Percentiles rank a stretch among this genome's conserved stretches.
These are phyloP conservation scores for Trypanosoma brucei DNA, from an alignment of 208 protist genomes.

Conservation along the genomic window DNA sequence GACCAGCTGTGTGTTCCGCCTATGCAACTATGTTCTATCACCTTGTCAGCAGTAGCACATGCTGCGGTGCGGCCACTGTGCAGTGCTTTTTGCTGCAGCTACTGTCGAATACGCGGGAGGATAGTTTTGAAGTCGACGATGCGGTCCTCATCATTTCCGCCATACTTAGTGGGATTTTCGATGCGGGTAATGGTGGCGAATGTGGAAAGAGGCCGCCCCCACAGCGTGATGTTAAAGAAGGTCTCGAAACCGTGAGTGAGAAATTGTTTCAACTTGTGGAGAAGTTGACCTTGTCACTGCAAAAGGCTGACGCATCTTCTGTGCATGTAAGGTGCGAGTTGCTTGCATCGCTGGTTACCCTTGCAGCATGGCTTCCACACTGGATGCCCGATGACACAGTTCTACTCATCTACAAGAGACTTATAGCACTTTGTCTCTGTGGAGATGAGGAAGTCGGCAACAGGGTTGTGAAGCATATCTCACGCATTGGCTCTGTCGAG, in stretches of 20 bases:
- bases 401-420: slow-evolving; percentile 15
- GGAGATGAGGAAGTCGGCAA: slow-evolving; percentile 8
- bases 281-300: background rate
- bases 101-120: slow-evolving; percentile 5
- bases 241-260: slow-evolving; percentile 4
- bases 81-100: slow-evolving; percentile 16
- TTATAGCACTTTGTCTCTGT: slow-evolving; percentile 22
- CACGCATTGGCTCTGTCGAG: slow-evolving; percentile 20
- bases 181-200: slow-evolving; percentile 4
- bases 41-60: slow-evolving; percentile 18
- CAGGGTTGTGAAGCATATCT: slow-evolving; percentile 15
- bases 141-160: slow-evolving; percentile 21
- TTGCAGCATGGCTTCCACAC: slow-evolving; percentile 28
- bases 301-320: slow-evolving; percentile 19
- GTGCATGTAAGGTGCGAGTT: slow-evolving; percentile 45
- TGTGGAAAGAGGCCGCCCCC: too few species aligned
- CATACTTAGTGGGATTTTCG: slow-evolving; percentile 20
- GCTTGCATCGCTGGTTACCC: slow-evolving; percentile 36
- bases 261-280: slow-evolving; percentile 16
- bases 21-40: slow-evolving; percentile 78
- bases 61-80: slow-evolving; percentile 11
- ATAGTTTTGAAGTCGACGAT: slow-evolving; percentile 9
- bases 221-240: slow-evolving; percentile 8
- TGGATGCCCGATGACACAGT: slow-evolving; percentile 28
- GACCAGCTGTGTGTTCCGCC: slow-evolving; percentile 26